Conservation (phyloP, 2,329 filamentous ascomycete species). For the Aspergillus japonicus region DNA sequence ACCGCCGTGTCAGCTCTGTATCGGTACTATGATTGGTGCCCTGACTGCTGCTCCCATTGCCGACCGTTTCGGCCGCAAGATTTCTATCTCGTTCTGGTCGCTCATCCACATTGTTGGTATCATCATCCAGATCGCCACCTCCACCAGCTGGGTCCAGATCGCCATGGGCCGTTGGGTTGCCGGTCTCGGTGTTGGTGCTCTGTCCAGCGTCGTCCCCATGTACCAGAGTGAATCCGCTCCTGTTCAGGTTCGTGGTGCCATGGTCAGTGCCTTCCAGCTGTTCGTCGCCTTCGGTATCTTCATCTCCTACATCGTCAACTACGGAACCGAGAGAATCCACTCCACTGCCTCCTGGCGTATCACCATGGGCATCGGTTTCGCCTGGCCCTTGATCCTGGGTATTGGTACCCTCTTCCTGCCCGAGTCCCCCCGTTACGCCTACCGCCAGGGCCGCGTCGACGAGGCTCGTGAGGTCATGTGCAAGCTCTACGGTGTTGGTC, state of each 20-base stretch:
- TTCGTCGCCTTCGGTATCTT: slow-evolving; percentile 53
- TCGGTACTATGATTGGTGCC: slow-evolving; percentile 46
- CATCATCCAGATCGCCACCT: slow-evolving; percentile 47
- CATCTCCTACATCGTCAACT: slow-evolving; percentile 51
- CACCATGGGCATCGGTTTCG: slow-evolving; percentile 58
- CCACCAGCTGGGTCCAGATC: slow-evolving; percentile 44
- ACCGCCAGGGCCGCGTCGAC: slow-evolving; percentile 54
- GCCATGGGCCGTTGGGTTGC: slow-evolving; percentile 49
- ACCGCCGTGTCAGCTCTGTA: slow-evolving; percentile 38
- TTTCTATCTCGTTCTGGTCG: slow-evolving; percentile 47
- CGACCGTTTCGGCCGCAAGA: slow-evolving; percentile 46
- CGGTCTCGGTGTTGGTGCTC: slow-evolving; percentile 49
- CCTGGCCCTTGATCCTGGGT: slow-evolving; percentile 57
- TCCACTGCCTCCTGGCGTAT: slow-evolving; percentile 51
- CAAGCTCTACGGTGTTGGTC: slow-evolving; percentile 55
- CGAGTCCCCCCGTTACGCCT: slow-evolving; percentile 60
- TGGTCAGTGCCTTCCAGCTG: slow-evolving; percentile 51
- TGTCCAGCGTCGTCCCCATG: slow-evolving; percentile 49
- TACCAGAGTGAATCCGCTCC: slow-evolving; percentile 50
- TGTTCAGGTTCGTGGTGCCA: slow-evolving; percentile 48
- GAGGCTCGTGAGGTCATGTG: slow-evolving; percentile 54
- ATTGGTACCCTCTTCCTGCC: slow-evolving; percentile 56
- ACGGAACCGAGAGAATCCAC: slow-evolving; percentile 41
- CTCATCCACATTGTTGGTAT: slow-evolving; percentile 47
- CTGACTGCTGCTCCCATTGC: slow-evolving; percentile 46